Evolutionary conservation across 1,284 basidiomycete genomes (phyloP), one percentile per base, ranked within the genome.

Genomic region (Gomphus sp.): DNA sequence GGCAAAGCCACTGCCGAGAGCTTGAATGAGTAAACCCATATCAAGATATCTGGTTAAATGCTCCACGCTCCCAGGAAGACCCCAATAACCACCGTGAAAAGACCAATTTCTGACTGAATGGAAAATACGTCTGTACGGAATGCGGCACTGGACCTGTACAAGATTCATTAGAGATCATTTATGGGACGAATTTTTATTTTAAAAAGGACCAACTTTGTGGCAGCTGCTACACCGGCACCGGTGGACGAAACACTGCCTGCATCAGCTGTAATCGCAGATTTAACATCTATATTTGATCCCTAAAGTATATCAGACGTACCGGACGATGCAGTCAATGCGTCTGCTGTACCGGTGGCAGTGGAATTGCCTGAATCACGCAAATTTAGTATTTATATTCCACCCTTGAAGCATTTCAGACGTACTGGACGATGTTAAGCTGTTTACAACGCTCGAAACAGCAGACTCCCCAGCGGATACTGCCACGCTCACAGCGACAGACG

Each of bases 401-500:
- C 16, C 4, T 44, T n/a, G 22, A 44, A 22, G 18, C 22, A 5
- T n/a, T 1, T 22, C 16, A 22, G 43, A 44, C 43, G 43, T 44
- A 44, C 43, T 44, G 14, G 9, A 5, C 9, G 37, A 39, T 4
- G 43, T 44, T 44, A 44, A 18, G 43, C 43, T 44, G 16, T 44
- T n/a, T n/a, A 44, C 43, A 18, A 44, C 43, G 16, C 43, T 44
- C 43, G 43, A 44, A 8, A 22, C 16, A 44, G 82, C 57, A 76
- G 78, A 31, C 81, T 81, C 65, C 80, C 73, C 48, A 66, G 63
- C 18, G 80, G 76, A 4, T 68, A 74, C 56, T 70, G 73, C 57
- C 77, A 22, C 43, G 43, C 43, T 44, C 43, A 22, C 43, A 10
- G 43, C 43, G 16, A n/a, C 43, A 44, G 43, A 44, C 43, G 43